Percentiles rank a stretch among this genome's conserved stretches.
Evolutionary conservation across 441 rosid species (phyloP).

Genomic region (Breynia disticha): DNA sequence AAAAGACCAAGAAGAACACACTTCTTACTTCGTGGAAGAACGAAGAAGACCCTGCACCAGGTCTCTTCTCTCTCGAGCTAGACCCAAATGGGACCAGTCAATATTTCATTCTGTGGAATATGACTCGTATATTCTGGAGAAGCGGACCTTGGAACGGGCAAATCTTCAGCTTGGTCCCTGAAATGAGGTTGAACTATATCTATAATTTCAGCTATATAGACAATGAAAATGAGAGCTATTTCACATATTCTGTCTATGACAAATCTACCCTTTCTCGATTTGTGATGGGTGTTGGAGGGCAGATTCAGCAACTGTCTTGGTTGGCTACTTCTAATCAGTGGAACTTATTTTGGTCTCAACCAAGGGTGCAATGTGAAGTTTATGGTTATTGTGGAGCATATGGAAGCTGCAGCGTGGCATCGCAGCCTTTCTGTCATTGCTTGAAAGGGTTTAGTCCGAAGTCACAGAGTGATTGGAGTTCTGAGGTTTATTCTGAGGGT

Average conservation of each 20-base stretch:
- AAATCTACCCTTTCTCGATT: conserved; percentile 22
- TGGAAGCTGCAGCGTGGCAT: conserved; percentile 34
- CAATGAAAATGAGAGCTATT: conserved; percentile 40
- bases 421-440: conserved; percentile 40
- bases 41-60: conserved; percentile 48
- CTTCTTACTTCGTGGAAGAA: conserved; percentile 52
- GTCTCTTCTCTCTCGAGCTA: conserved; percentile 60
- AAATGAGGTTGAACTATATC: conserved; percentile 40
- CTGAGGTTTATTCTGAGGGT: conserved; percentile 43
- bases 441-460: conserved; percentile 36
- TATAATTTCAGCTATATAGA: conserved; percentile 40
- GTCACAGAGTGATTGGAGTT: conserved; percentile 32
- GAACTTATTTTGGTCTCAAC: conserved; percentile 65
- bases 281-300: conserved; percentile 46
- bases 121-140: conserved; percentile 32
- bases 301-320: conserved; percentile 42
- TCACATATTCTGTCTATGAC: conserved; percentile 38
- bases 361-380: conserved; percentile 50
- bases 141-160: conserved; percentile 56
- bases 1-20: conserved; percentile 22
- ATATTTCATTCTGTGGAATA: conserved; percentile 43
- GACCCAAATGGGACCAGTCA: conserved; percentile 37
- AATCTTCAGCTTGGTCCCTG: conserved; percentile 34
- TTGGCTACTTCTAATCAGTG: conserved; percentile 18
- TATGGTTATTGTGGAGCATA: conserved; percentile 51